phyloP scores from a whole-genome alignment of 2,329 filamentous ascomycete species.

The Kalaharituber pfeilii region DNA sequence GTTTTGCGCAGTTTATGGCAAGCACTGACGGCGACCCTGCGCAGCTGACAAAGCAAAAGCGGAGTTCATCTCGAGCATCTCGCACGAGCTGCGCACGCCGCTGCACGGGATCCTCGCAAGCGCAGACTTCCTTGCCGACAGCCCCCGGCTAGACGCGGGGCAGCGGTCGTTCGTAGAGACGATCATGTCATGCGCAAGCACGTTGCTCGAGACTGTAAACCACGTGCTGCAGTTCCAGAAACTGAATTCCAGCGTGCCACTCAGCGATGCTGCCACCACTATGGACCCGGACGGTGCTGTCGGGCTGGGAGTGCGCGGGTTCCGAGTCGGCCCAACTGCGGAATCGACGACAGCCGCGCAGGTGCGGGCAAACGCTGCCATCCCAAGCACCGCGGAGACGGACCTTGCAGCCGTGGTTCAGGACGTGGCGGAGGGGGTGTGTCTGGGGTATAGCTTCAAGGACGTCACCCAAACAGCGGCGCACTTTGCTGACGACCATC shows the following conservation, averaged over 20 bases:
- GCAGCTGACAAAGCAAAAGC: conserved; percentile 35
- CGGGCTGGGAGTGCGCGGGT: too few relatives aligned
- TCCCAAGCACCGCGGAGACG: background rate
- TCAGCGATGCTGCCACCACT: too few relatives aligned
- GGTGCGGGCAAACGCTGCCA: background rate
- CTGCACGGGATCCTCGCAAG: conserved; percentile 43
- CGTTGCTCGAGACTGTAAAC: conserved; percentile 37
- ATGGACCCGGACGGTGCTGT: too few relatives aligned
- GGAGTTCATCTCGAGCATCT: conserved; percentile 42
- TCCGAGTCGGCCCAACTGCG: too few relatives aligned
- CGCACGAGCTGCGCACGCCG: conserved; percentile 44
- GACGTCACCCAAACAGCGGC: conserved; percentile 14
- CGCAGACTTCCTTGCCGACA: conserved; percentile 38
- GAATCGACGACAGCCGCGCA: too few relatives aligned
- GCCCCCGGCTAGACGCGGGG: conserved; percentile 29
- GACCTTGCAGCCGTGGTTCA: conserved; percentile 31
- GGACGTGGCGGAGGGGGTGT: conserved; percentile 34
- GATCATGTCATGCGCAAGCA: conserved; percentile 36
- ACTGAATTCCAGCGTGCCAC: too few relatives aligned
- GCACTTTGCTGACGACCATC: background rate
- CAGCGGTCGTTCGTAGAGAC: conserved; percentile 34
- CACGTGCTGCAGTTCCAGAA: conserved; percentile 34
- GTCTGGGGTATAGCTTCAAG: conserved; percentile 31
- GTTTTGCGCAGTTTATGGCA: conserved; percentile 2
- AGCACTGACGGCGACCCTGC: conserved; percentile 1